Evolutionary conservation across 495 filamentous ascomycete species (phyloP).

Genomic region (Pyrenula aspistea): DNA sequence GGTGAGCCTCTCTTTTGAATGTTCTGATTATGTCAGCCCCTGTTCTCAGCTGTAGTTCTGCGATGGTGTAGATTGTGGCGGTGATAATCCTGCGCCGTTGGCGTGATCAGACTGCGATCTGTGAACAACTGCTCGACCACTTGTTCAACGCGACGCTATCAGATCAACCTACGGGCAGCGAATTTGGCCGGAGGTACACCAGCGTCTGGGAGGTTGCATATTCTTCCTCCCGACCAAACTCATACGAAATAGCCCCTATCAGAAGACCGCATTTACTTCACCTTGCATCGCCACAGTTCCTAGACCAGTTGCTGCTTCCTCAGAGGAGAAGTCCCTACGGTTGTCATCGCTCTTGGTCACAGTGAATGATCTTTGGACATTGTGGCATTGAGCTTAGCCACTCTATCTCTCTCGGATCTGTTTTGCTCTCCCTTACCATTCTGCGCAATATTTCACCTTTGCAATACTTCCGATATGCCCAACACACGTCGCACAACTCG

Average conservation of each 20-base stretch:
- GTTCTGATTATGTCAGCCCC: not conserved
- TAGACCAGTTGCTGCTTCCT: no score
- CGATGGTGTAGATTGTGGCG: not conserved
- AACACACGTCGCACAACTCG: not conserved
- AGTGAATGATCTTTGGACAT: no score
- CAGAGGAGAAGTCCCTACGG: no score
- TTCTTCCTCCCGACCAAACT: not conserved
- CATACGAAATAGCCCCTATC: not conserved
- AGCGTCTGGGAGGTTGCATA: not conserved
- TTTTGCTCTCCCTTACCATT: not conserved
- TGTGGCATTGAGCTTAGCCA: no score
- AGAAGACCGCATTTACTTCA: no score
- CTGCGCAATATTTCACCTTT: not conserved
- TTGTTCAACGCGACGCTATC: not conserved
- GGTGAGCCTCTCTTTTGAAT: not conserved
- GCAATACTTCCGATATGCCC: not conserved
- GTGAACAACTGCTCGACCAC: not conserved
- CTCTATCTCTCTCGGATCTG: not conserved
- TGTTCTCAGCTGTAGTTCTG: not conserved
- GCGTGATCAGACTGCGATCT: not conserved
- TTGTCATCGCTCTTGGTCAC: no score
- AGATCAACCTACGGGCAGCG: not conserved
- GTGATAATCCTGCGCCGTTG: not conserved
- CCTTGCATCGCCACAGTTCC: no score
- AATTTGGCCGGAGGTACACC: not conserved